A percentile compares a stretch with the other conserved stretches of the same genome.
Conservation (phyloP, 805 yeast genomes). For the Wickerhamiella nectarea region DNA sequence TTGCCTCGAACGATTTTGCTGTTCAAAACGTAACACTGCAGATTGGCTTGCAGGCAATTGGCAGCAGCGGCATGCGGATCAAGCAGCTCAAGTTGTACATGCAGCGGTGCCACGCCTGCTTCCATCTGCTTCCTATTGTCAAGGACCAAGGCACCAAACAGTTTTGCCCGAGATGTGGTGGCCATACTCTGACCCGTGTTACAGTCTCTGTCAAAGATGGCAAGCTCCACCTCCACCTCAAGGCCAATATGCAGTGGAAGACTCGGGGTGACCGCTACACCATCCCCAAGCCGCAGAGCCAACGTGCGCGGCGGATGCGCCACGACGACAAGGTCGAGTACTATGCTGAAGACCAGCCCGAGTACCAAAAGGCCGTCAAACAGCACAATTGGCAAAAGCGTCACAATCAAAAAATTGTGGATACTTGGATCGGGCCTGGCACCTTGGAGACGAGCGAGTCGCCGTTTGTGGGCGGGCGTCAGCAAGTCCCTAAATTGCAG, state of each 20-base stretch:
- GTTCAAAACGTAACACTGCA: constrained; percentile 91
- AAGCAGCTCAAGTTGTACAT: constrained; percentile 77
- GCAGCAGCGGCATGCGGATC: constrained; percentile 73
- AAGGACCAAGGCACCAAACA: constrained; percentile 52
- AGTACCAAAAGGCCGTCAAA: constrained; percentile 75
- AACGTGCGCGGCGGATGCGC: constrained; percentile 60
- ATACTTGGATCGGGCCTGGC: constrained; percentile 91
- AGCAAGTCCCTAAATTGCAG: constrained; percentile 37
- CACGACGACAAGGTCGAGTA: constrained; percentile 67
- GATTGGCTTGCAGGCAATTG: constrained; percentile 75
- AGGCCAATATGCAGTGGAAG: constrained; percentile 87
- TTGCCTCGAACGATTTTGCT: constrained; percentile 94
- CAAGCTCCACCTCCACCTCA: constrained; percentile 71
- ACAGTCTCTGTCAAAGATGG: constrained; percentile 81
- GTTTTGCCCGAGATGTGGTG: constrained; percentile 94
- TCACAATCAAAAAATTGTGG: constrained; percentile 70
- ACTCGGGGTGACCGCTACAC: constrained; percentile 74
- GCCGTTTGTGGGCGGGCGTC: constrained; percentile 65
- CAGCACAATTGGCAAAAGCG: constrained; percentile 78
- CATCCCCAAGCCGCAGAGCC: constrained; percentile 77
- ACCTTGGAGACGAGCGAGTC: constrained; percentile 65
- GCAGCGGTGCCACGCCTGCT: constrained; percentile 97
- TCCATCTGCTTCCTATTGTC: constrained; percentile 64
- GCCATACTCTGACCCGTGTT: constrained; percentile 76
- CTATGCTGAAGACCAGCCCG: constrained; percentile 81